Evolutionary conservation across 306 rosid genomes (phyloP).

Genomic region (Aeschynomene evenia): DNA sequence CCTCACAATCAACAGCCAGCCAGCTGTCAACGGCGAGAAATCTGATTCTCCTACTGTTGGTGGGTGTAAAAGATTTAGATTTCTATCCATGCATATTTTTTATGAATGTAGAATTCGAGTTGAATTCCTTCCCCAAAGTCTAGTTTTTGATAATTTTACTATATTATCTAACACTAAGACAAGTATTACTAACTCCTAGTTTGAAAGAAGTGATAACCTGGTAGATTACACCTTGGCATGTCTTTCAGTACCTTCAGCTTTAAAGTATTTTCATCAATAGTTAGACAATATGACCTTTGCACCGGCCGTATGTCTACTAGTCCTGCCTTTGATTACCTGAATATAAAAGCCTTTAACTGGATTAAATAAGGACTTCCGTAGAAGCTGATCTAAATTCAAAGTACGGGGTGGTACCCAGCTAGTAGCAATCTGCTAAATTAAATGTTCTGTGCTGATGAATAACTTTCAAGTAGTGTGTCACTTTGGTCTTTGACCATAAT

Average conservation of each 20-base stretch:
- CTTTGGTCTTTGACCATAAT: background rate
- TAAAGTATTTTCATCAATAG: background rate
- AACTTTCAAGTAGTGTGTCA: background rate
- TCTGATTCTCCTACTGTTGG: slow-evolving; percentile 87
- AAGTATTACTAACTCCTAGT: background rate
- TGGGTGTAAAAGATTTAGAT: slow-evolving; percentile 39
- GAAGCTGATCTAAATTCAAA: background rate
- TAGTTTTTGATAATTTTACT: background rate
- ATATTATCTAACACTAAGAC: background rate
- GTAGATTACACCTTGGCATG: background rate
- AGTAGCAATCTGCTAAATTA: background rate
- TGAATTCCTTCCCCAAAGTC: background rate
- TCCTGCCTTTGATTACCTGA: slow-evolving; percentile 1
- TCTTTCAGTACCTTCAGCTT: background rate
- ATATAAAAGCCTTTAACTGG: background rate
- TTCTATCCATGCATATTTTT: slow-evolving; percentile 10
- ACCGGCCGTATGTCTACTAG: background rate
- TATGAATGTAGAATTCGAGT: background rate
- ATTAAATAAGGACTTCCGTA: background rate
- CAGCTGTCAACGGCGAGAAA: slow-evolving; percentile 85
- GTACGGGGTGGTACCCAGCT: background rate
- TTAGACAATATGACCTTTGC: background rate
- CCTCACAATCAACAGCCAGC: slow-evolving; percentile 98
- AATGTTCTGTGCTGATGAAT: slow-evolving; percentile 6
- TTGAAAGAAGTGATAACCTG: background rate